Evolutionary conservation across 2,329 filamentous ascomycete species (phyloP), one percentile per base, ranked within the genome.

Genomic region (Aspergillus jensenii): DNA sequence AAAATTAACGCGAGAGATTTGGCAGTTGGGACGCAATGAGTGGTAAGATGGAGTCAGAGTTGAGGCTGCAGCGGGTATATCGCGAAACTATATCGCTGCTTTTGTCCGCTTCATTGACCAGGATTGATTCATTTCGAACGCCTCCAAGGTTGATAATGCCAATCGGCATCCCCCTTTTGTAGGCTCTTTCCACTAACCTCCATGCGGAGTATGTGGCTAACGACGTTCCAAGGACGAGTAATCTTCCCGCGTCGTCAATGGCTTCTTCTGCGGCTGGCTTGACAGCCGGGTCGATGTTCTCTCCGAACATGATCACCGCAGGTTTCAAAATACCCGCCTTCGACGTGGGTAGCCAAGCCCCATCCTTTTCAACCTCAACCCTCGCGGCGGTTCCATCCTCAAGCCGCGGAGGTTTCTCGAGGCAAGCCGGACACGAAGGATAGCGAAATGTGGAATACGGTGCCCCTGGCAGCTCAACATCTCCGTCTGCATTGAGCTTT

Each of bases 191-290:
- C 2, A 90, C 91, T 55, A 99, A 75, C 58, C 93, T 82, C 92
- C 92, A 99, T 0, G 95, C 95, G 11, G 92, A 96, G 73, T 96
- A 98, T 0, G 95, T 98, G 6, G 95, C 95, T 48, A 98, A 82
- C 60, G 91, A 96, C 37, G 91, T 97, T 4, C 93, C 95, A 15
- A 98, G 74, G 8, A 98, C 84, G 21, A 98, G 79, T 37, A 98
- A 75, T 59, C 86, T 85, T 6, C 86, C 87, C 1, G 91, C 90
- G 27, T 83, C 82, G 68, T 97, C 90, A 50, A 98, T 86, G 12
- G 90, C 89, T 27, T 85, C 78, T 70, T 98, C 93, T 1, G 93
- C 93, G 0, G 86, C 87, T 1, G 78, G 74, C 73, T 96, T 97
- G 37, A 93, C 87, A 1, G 76, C 68, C 1, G 77, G 74, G 0